These are phyloP conservation scores for Ophiostoma tasmaniense DNA, from an alignment of 2,329 filamentous ascomycete genomes.

Conservation along the genomic window DNA sequence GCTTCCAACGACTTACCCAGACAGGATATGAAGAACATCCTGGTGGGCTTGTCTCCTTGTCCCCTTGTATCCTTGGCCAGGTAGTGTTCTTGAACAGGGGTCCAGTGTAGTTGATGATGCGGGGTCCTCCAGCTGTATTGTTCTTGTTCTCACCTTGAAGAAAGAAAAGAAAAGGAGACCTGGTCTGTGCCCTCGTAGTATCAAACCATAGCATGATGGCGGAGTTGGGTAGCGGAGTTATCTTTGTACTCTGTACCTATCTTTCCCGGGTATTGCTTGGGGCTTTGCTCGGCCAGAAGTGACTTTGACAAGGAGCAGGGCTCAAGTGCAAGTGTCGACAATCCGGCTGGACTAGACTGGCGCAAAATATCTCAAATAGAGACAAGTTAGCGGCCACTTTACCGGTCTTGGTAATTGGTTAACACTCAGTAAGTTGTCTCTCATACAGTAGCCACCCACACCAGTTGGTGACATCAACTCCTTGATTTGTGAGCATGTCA, in stretches of 20 bases:
- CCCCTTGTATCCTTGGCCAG: background rate
- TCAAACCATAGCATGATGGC: constrained; percentile 16
- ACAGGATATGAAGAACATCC: constrained; percentile 7
- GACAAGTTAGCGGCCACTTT: constrained; percentile 22
- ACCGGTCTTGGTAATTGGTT: constrained; percentile 25
- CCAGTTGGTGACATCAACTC: constrained; percentile 1
- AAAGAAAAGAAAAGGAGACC: background rate
- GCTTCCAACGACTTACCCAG: constrained; percentile 6
- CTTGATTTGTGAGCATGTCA: constrained; percentile 14
- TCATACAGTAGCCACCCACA: constrained; percentile 21
- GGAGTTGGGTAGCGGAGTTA: constrained; percentile 17
- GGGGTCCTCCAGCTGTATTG: constrained; percentile 10
- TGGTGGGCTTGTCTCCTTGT: background rate
- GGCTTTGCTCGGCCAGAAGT: background rate
- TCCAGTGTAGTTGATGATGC: constrained; percentile 16
- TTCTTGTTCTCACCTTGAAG: background rate
- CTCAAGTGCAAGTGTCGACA: background rate
- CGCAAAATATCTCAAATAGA: background rate
- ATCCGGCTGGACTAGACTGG: background rate
- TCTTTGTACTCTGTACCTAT: constrained; percentile 5
- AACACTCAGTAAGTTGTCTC: constrained; percentile 20
- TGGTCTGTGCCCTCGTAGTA: background rate
- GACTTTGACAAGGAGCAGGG: background rate
- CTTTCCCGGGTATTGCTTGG: background rate
- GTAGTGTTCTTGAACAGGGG: constrained; percentile 9